These are phyloP conservation scores for Aspergillus sp. DNA, from an alignment of 2,329 filamentous ascomycete species.

Conservation along the genomic window DNA sequence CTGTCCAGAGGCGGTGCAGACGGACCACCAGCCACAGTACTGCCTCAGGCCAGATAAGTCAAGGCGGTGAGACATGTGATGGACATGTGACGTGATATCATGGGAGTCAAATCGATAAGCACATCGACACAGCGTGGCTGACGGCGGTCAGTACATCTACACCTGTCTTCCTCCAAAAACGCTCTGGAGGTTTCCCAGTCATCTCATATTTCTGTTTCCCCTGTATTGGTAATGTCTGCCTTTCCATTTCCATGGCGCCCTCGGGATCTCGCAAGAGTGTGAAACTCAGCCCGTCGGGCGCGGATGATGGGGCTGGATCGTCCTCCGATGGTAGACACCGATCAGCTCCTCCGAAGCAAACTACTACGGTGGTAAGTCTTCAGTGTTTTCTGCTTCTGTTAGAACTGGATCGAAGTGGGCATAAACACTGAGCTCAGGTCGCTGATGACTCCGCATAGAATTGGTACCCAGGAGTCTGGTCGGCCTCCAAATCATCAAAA, in stretches of 20 bases:
- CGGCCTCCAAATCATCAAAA: slow-evolving; percentile 40
- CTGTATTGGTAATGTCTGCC: slow-evolving; percentile 33
- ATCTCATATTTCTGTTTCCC: slow-evolving; percentile 4
- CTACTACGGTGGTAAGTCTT: slow-evolving; percentile 31
- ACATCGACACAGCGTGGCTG: neutral
- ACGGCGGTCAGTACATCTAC: neutral
- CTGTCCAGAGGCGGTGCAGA: slow-evolving; percentile 14
- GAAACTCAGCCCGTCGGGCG: slow-evolving; percentile 39
- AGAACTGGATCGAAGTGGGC: too few species aligned
- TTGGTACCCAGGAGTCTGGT: slow-evolving; percentile 50
- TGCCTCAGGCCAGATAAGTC: slow-evolving; percentile 19
- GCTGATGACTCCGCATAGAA: slow-evolving; percentile 22
- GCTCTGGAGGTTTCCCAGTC: slow-evolving; percentile 4
- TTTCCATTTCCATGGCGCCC: slow-evolving; percentile 34
- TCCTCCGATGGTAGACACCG: slow-evolving; percentile 18
- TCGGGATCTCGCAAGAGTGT: slow-evolving; percentile 45
- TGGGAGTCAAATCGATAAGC: slow-evolving; percentile 1
- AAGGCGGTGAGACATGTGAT: slow-evolving; percentile 19
- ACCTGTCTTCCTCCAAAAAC: slow-evolving; percentile 4
- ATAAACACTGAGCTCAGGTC: too few species aligned
- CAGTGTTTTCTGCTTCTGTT: neutral
- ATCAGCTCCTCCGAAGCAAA: slow-evolving; percentile 26
- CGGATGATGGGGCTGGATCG: slow-evolving; percentile 23
- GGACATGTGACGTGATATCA: slow-evolving; percentile 37
- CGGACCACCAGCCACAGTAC: slow-evolving; percentile 9